Conservation (phyloP, 1,284 basidiomycete species). For the Moesziomyces sp. region DNA sequence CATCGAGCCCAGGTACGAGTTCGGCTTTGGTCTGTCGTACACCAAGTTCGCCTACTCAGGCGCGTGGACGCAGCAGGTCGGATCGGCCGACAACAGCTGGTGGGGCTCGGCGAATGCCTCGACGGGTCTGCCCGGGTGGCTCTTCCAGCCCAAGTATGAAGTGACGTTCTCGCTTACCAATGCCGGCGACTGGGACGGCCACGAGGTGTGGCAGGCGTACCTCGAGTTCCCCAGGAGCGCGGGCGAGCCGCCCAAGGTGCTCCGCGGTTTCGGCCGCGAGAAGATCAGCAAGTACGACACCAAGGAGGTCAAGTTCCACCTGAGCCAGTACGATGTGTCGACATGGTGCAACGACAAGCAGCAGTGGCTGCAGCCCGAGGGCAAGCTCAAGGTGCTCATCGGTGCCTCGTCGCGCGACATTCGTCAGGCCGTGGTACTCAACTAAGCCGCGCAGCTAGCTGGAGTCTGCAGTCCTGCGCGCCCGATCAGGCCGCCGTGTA, state of each 20-base stretch:
- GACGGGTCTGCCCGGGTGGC: conserved; percentile 49
- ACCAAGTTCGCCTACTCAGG: conserved; percentile 54
- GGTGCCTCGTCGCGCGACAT: conserved; percentile 57
- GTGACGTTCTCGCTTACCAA: conserved; percentile 55
- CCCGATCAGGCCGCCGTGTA: not conserved
- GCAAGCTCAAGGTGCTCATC: conserved; percentile 43
- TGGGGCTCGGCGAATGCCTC: conserved; percentile 40
- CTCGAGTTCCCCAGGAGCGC: conserved; percentile 50
- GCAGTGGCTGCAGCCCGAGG: conserved; percentile 53
- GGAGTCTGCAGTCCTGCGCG: too few relatives aligned
- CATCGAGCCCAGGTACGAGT: conserved; percentile 56
- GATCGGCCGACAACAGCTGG: conserved; percentile 43
- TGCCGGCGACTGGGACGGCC: conserved; percentile 49
- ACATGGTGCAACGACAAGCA: conserved; percentile 38
- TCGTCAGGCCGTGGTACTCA: conserved; percentile 37
- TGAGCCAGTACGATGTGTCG: conserved; percentile 57
- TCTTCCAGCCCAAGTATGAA: conserved; percentile 53
- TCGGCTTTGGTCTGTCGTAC: conserved; percentile 60
- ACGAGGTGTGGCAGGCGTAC: conserved; percentile 61
- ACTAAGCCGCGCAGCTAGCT: not conserved
- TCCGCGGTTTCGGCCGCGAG: conserved; percentile 57
- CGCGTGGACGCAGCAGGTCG: conserved; percentile 36
- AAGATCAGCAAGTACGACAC: conserved; percentile 35
- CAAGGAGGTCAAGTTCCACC: conserved; percentile 32
- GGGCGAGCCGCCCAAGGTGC: conserved; percentile 58